Conservation (phyloP, 192 early-diverging fungal species). For the Rhizophagus prolifer region DNA sequence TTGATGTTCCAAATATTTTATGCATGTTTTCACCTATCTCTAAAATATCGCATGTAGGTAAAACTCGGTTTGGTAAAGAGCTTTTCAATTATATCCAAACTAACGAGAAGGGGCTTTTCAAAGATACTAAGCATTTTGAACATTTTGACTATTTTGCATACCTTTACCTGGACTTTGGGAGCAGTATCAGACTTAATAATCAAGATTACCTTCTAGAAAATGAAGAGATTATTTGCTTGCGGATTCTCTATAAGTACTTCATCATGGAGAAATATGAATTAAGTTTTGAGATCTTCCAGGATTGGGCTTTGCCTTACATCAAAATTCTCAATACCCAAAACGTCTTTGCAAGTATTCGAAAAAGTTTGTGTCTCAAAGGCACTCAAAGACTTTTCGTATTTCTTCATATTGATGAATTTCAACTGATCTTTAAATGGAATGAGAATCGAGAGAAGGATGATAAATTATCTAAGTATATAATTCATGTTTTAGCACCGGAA, state of each 20-base stretch:
- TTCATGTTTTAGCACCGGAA: neutral
- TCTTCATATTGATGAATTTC: constrained; percentile 27
- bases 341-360: constrained; percentile 23
- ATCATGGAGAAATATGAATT: constrained; percentile 23
- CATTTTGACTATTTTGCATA: constrained; percentile 23
- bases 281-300: neutral
- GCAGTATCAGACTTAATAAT: neutral
- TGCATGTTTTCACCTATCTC: constrained; percentile 12
- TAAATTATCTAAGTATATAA: constrained; percentile 2
- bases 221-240: constrained; percentile 23
- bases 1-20: neutral
- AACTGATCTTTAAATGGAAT: constrained; percentile 4
- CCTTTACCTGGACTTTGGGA: constrained; percentile 24
- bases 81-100: constrained; percentile 14
- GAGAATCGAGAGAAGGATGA: too few relatives aligned
- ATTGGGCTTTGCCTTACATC: neutral
- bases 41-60: constrained; percentile 23
- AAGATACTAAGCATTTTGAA: too few relatives aligned
- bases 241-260: constrained; percentile 25
- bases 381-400: neutral
- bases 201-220: neutral
- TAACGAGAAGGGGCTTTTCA: neutral
- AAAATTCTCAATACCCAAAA: constrained; percentile 13
- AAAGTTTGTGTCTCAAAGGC: constrained; percentile 9
- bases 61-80: constrained; percentile 25